A percentile compares a stretch with the other conserved stretches of the same genome.
phyloP scores from a whole-genome alignment of 1,284 basidiomycete species.

The Microbotryum intermedium region DNA sequence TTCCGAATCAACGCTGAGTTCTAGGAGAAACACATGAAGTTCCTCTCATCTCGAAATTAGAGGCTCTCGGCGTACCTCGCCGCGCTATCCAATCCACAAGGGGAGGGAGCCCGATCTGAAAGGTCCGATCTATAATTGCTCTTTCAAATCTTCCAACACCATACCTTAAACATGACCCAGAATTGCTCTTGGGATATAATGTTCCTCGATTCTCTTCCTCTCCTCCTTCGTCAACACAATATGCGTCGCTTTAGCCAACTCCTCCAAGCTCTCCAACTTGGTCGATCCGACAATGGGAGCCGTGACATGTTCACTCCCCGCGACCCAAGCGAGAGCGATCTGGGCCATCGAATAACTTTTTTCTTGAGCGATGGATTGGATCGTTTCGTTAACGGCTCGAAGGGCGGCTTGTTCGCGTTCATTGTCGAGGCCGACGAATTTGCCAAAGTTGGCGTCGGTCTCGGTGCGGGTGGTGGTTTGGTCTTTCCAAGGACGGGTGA shows the following conservation, averaged over 20 bases:
- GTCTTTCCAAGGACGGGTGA: conserved; percentile 23
- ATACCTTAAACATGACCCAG: conserved; percentile 36
- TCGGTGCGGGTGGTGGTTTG: conserved; percentile 21
- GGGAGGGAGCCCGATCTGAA: too few relatives aligned
- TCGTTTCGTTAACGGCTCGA: conserved; percentile 26
- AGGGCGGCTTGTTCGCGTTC: conserved; percentile 15
- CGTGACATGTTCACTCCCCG: conserved; percentile 22
- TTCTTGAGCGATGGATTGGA: conserved; percentile 30
- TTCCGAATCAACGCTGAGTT: too few relatives aligned
- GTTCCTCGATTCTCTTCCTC: conserved; percentile 46
- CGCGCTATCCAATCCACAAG: too few relatives aligned
- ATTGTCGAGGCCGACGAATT: conserved; percentile 25
- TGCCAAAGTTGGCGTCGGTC: conserved; percentile 25
- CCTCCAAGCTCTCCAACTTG: conserved; percentile 26
- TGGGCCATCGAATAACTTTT: conserved; percentile 32
- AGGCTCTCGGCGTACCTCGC: too few relatives aligned
- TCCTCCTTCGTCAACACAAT: conserved; percentile 50
- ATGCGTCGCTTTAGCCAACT: conserved; percentile 36
- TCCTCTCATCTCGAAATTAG: too few relatives aligned
- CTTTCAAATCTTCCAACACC: background rate
- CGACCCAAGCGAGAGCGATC: conserved; percentile 30
- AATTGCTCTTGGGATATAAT: conserved; percentile 44
- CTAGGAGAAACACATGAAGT: too few relatives aligned
- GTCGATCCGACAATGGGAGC: conserved; percentile 34
- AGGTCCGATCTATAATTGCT: too few relatives aligned